Base-by-base conservation (phyloP, 2,329 filamentous ascomycete genomes). In the Stachybotrys chartarum region DNA sequence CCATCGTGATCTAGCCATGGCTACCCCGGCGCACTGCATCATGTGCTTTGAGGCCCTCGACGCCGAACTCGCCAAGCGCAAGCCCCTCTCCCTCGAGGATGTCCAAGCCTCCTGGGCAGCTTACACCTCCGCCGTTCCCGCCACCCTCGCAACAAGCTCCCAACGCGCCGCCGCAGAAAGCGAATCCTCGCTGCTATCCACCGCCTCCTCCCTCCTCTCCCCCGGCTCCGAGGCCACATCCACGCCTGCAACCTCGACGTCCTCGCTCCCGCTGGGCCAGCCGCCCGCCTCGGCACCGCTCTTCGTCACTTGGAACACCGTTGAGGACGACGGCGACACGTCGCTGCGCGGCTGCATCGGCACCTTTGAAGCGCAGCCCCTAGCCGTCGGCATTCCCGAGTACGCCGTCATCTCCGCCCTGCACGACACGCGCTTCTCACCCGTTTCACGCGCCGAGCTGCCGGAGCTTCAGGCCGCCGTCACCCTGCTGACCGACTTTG, bases 231-330 rank as follows among this genome's bases (percentile, higher is more conserved):
- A 76, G 3, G 72, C 67, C 31, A 77, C 72, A 2, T 75, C 75
- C 8, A 77, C 76, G 8, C 72, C 78, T 4, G 73, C 70, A 11
- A 79, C 76, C 1, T 76, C 75, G 14, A 73, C 67, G 12, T 70
- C 74, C 39, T 77, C 72, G 31, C 68, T 74, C 24, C 65, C 73
- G 14, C 65, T 56, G 56, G 57, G 65, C 64, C 60, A 57, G 61
- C 60, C 64, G 35, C 51, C 61, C 62, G 72, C 72, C 56, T 79
- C 82, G 47, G 84, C 86, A 59, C 93, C 93, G 1, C 80, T 97
- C 45, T 97, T 97, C 69, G 90, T 99, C 50, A 96, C 92, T 7
- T 97, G 93, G 92, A 96, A 97, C 74, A 90, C 83, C 0, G 63
- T 91, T 54, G 65, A 61, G 10, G 58, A 66, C 32, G 66, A 63